Percentiles rank a stretch among this genome's conserved stretches.
Conservation (phyloP, 2,329 filamentous ascomycete species). For the Hortaea sp. region DNA sequence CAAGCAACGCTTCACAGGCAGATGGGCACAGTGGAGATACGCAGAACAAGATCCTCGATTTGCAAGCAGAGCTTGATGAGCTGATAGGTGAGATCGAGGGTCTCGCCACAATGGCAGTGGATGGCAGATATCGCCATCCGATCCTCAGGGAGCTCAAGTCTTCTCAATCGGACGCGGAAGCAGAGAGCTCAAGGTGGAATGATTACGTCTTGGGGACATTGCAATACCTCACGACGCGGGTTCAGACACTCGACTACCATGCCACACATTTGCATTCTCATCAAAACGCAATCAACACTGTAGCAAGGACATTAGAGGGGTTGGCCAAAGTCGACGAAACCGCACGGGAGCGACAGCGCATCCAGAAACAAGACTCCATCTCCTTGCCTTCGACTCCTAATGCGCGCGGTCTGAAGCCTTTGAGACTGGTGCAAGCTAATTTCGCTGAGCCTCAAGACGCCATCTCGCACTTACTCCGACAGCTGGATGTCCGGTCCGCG, state of each 20-base stretch:
- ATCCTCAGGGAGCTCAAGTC: conserved; percentile 36
- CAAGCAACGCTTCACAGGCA: neutral
- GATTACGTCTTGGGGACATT: conserved; percentile 34
- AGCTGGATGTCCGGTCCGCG: conserved; percentile 17
- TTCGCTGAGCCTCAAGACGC: conserved; percentile 21
- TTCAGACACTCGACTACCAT: conserved; percentile 19
- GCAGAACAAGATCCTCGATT: conserved; percentile 32
- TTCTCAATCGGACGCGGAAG: conserved; percentile 24
- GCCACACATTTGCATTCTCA: conserved; percentile 21
- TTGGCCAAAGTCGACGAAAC: neutral
- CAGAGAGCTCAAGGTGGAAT: conserved; percentile 31
- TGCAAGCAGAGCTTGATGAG: conserved; percentile 57
- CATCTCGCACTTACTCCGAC: conserved; percentile 17
- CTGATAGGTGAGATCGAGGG: conserved; percentile 60
- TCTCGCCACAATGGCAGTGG: conserved; percentile 60
- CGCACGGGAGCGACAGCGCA: neutral
- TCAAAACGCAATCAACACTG: conserved; percentile 10
- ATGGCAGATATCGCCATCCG: conserved; percentile 56
- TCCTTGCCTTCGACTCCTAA: conserved; percentile 4
- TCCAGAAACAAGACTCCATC: neutral
- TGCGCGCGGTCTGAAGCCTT: conserved; percentile 19
- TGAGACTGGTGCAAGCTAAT: conserved; percentile 23
- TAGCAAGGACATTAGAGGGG: conserved; percentile 9
- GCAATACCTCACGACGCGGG: conserved; percentile 29
- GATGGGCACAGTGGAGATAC: neutral